Evolutionary conservation across 306 rosid species (phyloP), one percentile per base, ranked within the genome.

Genomic region (Crataegus laevigata): DNA sequence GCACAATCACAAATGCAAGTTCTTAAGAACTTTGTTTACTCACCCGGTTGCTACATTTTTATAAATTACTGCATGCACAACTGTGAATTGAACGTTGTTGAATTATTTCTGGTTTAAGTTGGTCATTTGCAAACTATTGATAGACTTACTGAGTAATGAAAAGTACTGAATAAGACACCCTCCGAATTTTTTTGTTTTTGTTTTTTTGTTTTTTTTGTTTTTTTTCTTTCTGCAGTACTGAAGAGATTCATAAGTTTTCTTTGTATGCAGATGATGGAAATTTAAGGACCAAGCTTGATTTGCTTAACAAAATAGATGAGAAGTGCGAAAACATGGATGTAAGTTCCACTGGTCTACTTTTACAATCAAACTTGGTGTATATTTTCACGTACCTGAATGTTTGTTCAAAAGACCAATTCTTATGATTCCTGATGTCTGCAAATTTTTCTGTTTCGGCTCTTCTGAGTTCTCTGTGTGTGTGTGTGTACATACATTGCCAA

Each of bases 281-380:
- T 65, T 72, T 73, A 18, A 84, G 77, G 80, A 77, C 29, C 60
- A 73, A 59, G 65, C 75, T 74, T 15, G 81, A 76, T 73, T 82
- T 74, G 75, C 76, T 24, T 60, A 36, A 74, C 74, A 67, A 58
- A 68, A 74, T 72, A 42, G 84, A 82, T 59, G 85, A 81, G 15
- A 85, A 84, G 66, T 14, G 25, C 84, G 77, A 75, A 82, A 81
- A 51, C 66, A 47, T 63, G 77, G 81, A 68, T 62, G 96, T 91
- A 82, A 85, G 93, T 80, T 84, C 63, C 34, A 69, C 29, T 22
- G 28, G 32, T 25, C 65, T 57, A 7, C 12, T 68, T 45, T 28
- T 24, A 59, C 50, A 51, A 72, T 66, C 18, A 13, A 59, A 24
- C 11, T 30, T 57, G 28, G 34, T 24, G 25, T 8, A 43, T 30